Evolutionary conservation across 106 monocot genomes (phyloP).

Genomic region (Dendrobium huoshanense): DNA sequence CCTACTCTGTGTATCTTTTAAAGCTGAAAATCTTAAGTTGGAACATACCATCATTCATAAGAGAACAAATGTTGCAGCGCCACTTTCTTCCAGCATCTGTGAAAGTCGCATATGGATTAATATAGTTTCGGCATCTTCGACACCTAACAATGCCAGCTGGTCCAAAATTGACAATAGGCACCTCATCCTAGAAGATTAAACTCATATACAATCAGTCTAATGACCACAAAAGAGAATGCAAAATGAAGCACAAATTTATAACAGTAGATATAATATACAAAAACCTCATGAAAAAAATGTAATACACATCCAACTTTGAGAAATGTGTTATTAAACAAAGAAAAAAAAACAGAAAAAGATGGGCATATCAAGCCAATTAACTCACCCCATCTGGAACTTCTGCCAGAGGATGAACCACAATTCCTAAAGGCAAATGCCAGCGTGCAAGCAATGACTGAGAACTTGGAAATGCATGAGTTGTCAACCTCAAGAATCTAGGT

Average conservation of each 20-base stretch:
- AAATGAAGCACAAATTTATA: neutral
- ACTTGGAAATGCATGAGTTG: slow-evolving; percentile 84
- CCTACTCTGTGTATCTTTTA: neutral
- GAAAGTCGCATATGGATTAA: slow-evolving; percentile 92
- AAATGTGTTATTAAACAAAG: neutral
- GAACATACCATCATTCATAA: slow-evolving; percentile 89
- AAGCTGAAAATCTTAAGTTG: neutral
- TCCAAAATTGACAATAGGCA: slow-evolving; percentile 94
- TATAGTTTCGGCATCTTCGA: slow-evolving; percentile 84
- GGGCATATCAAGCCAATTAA: neutral
- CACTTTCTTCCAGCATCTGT: slow-evolving; percentile 93
- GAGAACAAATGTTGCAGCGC: slow-evolving; percentile 93
- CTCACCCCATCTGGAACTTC: slow-evolving; percentile 87
- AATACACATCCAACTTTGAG: neutral
- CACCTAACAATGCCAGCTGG: slow-evolving; percentile 79
- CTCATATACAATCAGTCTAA: neutral
- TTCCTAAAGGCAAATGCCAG: slow-evolving; percentile 98
- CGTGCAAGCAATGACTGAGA: slow-evolving; percentile 86
- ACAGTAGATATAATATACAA: neutral
- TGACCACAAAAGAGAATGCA: neutral
- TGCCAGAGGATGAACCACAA: slow-evolving; percentile 84
- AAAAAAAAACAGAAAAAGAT: neutral
- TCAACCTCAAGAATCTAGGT: slow-evolving; percentile 76
- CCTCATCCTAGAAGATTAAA: slow-evolving; percentile 67
- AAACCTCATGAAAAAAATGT: neutral